Evolutionary conservation across 2,329 filamentous ascomycete species (phyloP), one percentile per base, ranked within the genome.

Genomic region (Westerdykella ornata): DNA sequence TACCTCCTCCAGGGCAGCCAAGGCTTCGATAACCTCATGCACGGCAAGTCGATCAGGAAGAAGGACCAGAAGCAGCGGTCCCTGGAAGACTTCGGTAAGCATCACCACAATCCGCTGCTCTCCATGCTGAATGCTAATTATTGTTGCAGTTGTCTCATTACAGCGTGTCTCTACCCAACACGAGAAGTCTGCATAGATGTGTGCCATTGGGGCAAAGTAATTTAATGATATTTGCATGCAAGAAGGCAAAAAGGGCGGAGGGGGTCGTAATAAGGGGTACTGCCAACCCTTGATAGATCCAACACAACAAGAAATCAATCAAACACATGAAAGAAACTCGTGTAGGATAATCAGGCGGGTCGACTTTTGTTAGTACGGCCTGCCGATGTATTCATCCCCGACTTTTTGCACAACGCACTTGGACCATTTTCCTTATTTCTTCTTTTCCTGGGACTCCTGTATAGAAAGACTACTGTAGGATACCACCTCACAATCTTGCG

Each of bases 111-210:
- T 30, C 29, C 19, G 19, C n/a, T 37, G 19, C 31, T 5, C 26
- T 39, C 15, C 47, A 6, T 34, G 33, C 43, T 18, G 43, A 18
- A 42, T 42, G 55, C 77, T 84, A 78, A 84, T 65, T 41, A 46
- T 41, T 4, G 54, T 56, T 63, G 49, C 59, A 88, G 85, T 92
- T 66, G 85, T 94, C 63, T 88, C 85, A 46, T 77, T 94, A 67
- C 86, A 94, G 74, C 85, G 88, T 70, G 85, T 92, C 53, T 90
- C 87, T 41, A 92, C 85, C 47, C 85, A 92, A 72, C 88, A 94
- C 75, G 87, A 94, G 76, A 90, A 89, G 77, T 85, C 81, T 54
- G 74, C 81, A 69, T 89, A 84, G 70, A 34, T 19, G 41, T 44
- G 30, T 31, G 35, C 44, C 20, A 19, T 40, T 36, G 19, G 14